phyloP scores from a whole-genome alignment of 805 yeast genomes.

The Myxozyma udenii region DNA sequence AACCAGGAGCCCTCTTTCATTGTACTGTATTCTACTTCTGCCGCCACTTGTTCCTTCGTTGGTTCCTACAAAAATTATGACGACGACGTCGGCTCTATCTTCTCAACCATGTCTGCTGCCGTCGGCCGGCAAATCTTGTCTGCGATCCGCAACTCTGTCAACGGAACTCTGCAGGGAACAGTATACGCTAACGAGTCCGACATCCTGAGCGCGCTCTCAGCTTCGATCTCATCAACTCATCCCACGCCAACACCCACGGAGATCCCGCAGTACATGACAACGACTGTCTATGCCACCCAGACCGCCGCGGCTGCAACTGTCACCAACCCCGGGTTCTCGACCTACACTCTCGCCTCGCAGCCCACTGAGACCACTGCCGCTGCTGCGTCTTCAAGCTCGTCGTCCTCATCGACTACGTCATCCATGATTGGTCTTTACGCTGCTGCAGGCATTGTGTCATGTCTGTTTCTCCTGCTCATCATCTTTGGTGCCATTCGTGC shows the following conservation, averaged over 20 bases:
- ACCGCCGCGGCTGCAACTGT: constrained; percentile 1
- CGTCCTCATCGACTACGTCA: constrained; percentile 27
- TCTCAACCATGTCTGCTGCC: constrained; percentile 14
- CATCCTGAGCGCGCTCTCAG: constrained; percentile 6
- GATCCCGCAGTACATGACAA: not conserved
- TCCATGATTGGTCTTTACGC: constrained; percentile 37
- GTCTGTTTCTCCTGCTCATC: constrained; percentile 35
- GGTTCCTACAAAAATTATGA: constrained; percentile 12
- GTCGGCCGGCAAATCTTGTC: constrained; percentile 11
- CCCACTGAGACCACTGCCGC: constrained; percentile 2
- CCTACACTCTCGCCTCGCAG: constrained; percentile 6
- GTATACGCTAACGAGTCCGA: constrained; percentile 15
- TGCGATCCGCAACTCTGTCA: not conserved
- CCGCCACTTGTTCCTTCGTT: constrained; percentile 12
- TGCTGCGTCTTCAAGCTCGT: not conserved
- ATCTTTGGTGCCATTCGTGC: constrained; percentile 38
- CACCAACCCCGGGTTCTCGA: constrained; percentile 10
- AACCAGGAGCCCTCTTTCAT: constrained; percentile 15
- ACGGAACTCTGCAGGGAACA: constrained; percentile 5
- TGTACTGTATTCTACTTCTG: constrained; percentile 16
- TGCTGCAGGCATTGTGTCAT: constrained; percentile 35
- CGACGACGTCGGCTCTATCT: constrained; percentile 24
- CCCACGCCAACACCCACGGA: not conserved
- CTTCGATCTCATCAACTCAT: constrained; percentile 3
- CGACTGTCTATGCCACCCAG: constrained; percentile 11